These are phyloP conservation scores for Pichia sp. DNA, from an alignment of 1,139 yeast genomes.

Conservation along the genomic window DNA sequence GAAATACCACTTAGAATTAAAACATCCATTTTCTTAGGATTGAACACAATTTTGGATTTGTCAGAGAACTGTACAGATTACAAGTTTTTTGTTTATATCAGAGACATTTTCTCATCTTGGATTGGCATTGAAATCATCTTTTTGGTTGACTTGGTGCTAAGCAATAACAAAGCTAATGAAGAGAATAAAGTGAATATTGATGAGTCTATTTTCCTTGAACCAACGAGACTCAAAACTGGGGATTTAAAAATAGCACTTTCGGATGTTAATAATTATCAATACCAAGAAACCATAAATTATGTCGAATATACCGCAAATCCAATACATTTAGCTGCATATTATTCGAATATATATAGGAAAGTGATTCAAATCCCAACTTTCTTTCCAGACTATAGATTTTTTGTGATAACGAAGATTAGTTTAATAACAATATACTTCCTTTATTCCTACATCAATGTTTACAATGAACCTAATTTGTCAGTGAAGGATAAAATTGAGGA, in stretches of 20 bases:
- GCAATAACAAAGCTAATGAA: too few relatives aligned
- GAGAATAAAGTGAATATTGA: too few relatives aligned
- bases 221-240: too few relatives aligned
- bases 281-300: too few relatives aligned
- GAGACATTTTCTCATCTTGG: conserved; percentile 9
- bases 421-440: conserved; percentile 7
- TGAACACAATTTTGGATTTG: conserved; percentile 2
- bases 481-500: conserved; percentile 3
- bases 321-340: conserved; percentile 1
- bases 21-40: conserved; percentile 1
- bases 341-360: conserved; percentile 6
- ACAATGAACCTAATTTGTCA: not conserved
- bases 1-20: conserved; percentile 1
- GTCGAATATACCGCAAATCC: not conserved
- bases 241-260: too few relatives aligned
- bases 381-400: conserved; percentile 8
- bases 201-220: too few relatives aligned
- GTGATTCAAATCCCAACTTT: conserved; percentile 4
- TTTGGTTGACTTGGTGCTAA: conserved; percentile 1
- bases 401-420: conserved; percentile 7
- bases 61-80: conserved; percentile 1
- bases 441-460: conserved; percentile 5
- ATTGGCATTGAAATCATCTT: conserved; percentile 3
- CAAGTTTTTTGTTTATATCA: conserved; percentile 6
- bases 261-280: too few relatives aligned